Evolutionary conservation across 1,139 yeast species (phyloP).

Genomic region (Yamadazyma oceani): DNA sequence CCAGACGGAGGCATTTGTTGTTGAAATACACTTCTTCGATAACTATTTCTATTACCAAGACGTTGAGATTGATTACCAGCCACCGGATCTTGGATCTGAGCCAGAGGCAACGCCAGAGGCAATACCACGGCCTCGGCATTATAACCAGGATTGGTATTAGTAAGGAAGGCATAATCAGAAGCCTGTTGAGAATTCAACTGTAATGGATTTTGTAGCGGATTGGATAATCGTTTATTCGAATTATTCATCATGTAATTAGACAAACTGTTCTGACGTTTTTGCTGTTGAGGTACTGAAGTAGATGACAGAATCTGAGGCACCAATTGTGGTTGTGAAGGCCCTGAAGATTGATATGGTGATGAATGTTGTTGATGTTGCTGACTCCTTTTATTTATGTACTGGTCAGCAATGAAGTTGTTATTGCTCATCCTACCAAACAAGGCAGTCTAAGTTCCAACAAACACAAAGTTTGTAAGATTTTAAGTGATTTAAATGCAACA

Average conservation of each 20-base stretch:
- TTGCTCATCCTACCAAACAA: constrained; percentile 1
- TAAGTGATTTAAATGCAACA: no score
- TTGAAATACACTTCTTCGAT: constrained; percentile 17
- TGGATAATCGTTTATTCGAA: constrained; percentile 35
- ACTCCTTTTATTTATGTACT: not conserved
- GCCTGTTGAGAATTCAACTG: not conserved
- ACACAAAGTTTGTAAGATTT: no score
- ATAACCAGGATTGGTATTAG: not conserved
- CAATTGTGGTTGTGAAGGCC: not conserved
- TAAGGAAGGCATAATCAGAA: not conserved
- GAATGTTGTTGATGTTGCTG: not conserved
- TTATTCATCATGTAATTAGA: constrained; percentile 34
- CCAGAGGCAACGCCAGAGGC: no score
- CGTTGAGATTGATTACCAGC: not conserved
- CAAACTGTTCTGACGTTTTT: constrained; percentile 44
- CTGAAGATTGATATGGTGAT: no score
- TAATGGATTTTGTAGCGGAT: constrained; percentile 2
- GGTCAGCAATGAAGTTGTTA: not conserved
- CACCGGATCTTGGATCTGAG: constrained; percentile 4
- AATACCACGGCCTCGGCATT: no score
- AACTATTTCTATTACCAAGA: constrained; percentile 1
- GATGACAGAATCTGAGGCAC: no score
- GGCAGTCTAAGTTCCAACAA: no score
- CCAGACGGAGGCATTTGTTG: constrained; percentile 8
- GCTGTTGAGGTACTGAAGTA: constrained; percentile 18